Base-by-base conservation (phyloP, 495 filamentous ascomycete genomes). In the Aspergillus avenaceus region DNA sequence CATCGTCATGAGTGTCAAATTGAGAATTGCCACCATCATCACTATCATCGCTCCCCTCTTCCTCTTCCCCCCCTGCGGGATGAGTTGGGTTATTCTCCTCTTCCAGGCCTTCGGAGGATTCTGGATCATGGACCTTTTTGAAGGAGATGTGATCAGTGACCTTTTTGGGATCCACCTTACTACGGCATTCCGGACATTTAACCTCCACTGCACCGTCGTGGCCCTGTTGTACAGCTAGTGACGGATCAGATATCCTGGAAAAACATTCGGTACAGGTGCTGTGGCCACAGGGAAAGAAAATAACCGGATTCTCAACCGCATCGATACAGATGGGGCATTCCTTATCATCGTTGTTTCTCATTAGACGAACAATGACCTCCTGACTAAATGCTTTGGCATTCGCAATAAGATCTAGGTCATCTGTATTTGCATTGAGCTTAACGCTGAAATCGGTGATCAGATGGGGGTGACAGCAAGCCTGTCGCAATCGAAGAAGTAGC, bases 401-500 rank as follows among this genome's bases (percentile, higher is more conserved):
- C 8, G 74, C 76, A 11, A 82, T 44, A 69, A 91, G 84, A 25
- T 84, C 73, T 6, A 90, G 80, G 6, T 80, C 73, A 1, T 83
- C 79, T 2, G 76, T 70, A 8, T 76, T 59, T 49, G 75, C 66
- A 42, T 66, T 69, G n/a, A 74, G 34, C 47, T 82, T 72, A 19
- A 73, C 59, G 25, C 82, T 83, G 53, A 87, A 83, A 49, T 92
- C 90, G 9, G 73, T 76, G 45, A 95, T 91, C n/a, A 98, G 72
- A 62, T 95, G 88, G 1, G 91, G 91, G 66, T 98, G 93, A 56
- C 90, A 95, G 60, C 88, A 93, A 25, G 87, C 87, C 67, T 98
- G 93, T 41, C 72, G 66, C 26, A 98, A 80, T 12, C 92, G 87
- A 11, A 98, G 76, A 38, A 98, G 78, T 19, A 96, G 76, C 24